Percentiles rank a stretch among this genome's conserved stretches.
Evolutionary conservation across 2,329 filamentous ascomycete genomes (phyloP).

Genomic region (Trichophyton schoenleinii): DNA sequence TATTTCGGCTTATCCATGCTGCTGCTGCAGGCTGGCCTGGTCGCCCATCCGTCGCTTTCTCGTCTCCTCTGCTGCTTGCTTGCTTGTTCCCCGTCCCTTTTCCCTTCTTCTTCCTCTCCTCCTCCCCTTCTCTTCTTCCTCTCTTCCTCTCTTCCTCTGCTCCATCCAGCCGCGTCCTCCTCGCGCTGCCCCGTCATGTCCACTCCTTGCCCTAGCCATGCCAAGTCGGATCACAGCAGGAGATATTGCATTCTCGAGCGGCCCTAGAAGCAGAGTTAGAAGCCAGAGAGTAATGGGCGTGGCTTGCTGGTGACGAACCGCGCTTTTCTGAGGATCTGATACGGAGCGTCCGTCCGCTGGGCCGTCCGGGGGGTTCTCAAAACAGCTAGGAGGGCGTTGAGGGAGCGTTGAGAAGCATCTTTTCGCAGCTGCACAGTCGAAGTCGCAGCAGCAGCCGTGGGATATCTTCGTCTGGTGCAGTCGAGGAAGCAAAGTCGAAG

Average conservation of each 20-base stretch:
- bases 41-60: background rate
- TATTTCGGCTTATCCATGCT: background rate
- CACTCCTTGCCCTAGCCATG: background rate
- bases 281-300: background rate
- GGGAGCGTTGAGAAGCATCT: background rate
- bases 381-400: background rate
- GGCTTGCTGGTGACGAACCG: background rate
- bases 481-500: background rate
- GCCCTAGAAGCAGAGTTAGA: background rate
- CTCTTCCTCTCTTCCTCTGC: background rate
- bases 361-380: background rate
- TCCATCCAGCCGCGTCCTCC: background rate
- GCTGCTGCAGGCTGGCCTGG: background rate
- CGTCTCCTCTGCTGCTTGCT: background rate
- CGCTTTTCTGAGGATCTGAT: background rate
- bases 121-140: background rate
- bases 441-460: background rate
- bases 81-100: background rate
- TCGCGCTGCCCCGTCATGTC: background rate
- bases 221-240: slow-evolving; percentile 2
- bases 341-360: background rate
- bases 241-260: background rate
- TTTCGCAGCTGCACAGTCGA: background rate
- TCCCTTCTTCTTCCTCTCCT: background rate
- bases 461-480: background rate